Conservation (phyloP, 345 rosid genomes). For the Linum tenue region DNA sequence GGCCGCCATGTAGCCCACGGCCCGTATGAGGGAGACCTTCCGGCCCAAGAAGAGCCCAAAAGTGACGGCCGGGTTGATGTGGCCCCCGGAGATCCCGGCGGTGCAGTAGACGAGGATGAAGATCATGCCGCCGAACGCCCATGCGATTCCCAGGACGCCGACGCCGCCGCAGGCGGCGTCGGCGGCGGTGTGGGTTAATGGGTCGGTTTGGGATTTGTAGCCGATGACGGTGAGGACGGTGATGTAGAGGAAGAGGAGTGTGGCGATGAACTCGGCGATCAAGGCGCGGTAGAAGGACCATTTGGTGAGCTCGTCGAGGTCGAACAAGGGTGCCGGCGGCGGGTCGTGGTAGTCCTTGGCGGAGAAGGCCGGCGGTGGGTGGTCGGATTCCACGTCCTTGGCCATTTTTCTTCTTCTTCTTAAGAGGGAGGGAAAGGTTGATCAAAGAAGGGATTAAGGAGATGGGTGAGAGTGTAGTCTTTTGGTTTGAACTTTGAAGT, state of each 20-base stretch:
- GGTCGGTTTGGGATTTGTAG: background rate
- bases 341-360: constrained; percentile 4
- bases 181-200: background rate
- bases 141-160: background rate
- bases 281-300: constrained; percentile 1
- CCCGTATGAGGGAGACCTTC: background rate
- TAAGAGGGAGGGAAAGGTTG: no score
- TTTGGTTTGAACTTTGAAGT: no score
- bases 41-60: constrained; percentile 1
- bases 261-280: constrained; percentile 3
- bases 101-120: background rate
- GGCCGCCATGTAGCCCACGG: background rate
- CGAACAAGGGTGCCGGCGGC: background rate
- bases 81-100: constrained; percentile 3
- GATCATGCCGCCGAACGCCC: constrained; percentile 5
- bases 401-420: background rate
- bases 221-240: constrained; percentile 4
- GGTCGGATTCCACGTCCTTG: background rate
- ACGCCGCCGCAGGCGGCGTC: constrained; percentile 5
- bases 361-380: background rate
- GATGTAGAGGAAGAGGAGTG: constrained; percentile 1
- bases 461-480: no score
- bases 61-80: background rate
- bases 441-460: no score
- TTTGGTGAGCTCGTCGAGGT: background rate